Evolutionary conservation across 768 basidiomycete genomes (phyloP), one percentile per base, ranked within the genome.

Genomic region (Paxillus rubicundulus): DNA sequence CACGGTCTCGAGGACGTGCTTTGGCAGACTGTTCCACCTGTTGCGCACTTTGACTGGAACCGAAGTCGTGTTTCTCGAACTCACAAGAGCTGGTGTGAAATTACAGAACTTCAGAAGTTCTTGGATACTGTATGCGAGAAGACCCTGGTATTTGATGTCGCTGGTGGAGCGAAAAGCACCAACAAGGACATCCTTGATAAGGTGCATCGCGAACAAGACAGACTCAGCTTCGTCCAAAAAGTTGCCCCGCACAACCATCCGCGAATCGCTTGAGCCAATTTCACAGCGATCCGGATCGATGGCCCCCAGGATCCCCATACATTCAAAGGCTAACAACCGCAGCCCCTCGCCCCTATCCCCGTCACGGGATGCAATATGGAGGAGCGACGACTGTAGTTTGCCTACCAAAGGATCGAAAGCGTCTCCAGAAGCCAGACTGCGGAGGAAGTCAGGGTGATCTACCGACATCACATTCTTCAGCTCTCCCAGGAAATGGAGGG

Each of bases 271-370:
- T 28, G 77, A 66, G 1, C 74, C 72, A 17, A 92, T 75, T 56
- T 91, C 87, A 61, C 89, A 88, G 45, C 97, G 80, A 73, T 98
- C 96, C 1, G 96, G 96, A 69, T 99, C 97, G 16, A 95, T 79
- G 2, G 97, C 97, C 6, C 97, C 97, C 12, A 98, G 72, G 18
- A 91, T 81, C 2, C 95, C 93, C 50, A 98, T 83, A 64, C 92
- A 97, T 63, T 97, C 91, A 63, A 87, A 94, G 1, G 92, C 87
- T 17, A 89, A 69, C 39, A 82, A 72, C 16, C 85, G 84, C 9
- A 93, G 62, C 1, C 76, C 62, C 41, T 94, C 87, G 5, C 78
- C 77, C 6, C 80, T 82, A 44, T 95, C 91, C 1, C 85, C 86
- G 56, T 96, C 93, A 9, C 91, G 81, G 48, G 82, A 82, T 0